phyloP scores from a whole-genome alignment of 1,284 basidiomycete species.

The Somion occarium region DNA sequence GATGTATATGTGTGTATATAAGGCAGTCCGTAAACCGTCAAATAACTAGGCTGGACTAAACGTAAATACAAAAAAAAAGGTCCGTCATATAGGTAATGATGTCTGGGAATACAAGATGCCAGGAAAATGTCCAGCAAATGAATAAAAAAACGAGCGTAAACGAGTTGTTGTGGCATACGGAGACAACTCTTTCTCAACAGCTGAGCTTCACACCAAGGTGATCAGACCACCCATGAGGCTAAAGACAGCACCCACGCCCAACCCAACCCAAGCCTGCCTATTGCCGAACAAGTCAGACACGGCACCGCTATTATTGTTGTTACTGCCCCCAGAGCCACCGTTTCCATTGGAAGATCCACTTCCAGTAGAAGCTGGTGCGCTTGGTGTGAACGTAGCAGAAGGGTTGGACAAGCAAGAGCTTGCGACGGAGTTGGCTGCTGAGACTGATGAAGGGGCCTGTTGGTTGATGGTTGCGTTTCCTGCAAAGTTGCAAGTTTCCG shows the following conservation, averaged over 20 bases:
- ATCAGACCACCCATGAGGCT: slow-evolving; percentile 27
- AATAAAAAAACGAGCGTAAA: too few species aligned
- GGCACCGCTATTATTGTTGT: slow-evolving; percentile 25
- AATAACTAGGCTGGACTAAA: too few species aligned
- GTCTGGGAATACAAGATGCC: too few species aligned
- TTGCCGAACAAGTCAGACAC: slow-evolving; percentile 24
- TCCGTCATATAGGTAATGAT: too few species aligned
- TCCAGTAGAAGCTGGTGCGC: slow-evolving; percentile 33
- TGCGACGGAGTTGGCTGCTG: slow-evolving; percentile 58
- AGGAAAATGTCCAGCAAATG: too few species aligned
- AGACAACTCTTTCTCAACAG: too few species aligned
- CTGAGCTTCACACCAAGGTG: too few species aligned
- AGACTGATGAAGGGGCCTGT: slow-evolving; percentile 46
- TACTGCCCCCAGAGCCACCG: slow-evolving; percentile 19
- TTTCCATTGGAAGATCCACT: slow-evolving; percentile 22
- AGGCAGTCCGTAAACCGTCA: too few species aligned
- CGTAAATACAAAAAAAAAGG: too few species aligned
- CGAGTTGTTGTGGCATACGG: too few species aligned
- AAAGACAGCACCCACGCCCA: slow-evolving; percentile 33
- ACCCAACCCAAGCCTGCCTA: slow-evolving; percentile 35
- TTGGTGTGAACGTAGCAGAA: slow-evolving; percentile 64
- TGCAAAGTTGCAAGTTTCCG: slow-evolving; percentile 66
- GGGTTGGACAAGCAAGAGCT: slow-evolving; percentile 69
- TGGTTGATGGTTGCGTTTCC: slow-evolving; percentile 81
- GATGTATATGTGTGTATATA: too few species aligned